These are phyloP conservation scores for Botryosphaeria dothidea DNA, from an alignment of 2,329 filamentous ascomycete species.

Conservation along the genomic window DNA sequence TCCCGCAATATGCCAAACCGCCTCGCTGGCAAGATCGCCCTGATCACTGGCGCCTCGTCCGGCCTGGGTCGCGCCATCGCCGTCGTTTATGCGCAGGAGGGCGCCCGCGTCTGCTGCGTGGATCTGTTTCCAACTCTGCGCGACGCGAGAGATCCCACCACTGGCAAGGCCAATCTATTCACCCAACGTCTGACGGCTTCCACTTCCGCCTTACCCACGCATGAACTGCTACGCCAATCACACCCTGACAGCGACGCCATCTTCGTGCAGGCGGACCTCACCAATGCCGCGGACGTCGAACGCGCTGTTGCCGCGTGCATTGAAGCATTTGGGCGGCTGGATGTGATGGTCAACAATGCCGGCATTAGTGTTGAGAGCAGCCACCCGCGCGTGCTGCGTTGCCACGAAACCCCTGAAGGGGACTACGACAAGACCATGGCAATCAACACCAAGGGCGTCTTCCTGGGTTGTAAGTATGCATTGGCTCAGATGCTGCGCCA, in stretches of 20 bases:
- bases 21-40: constrained; percentile 25
- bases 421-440: constrained; percentile 39
- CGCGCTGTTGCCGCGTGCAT: constrained; percentile 29
- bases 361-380: constrained; percentile 36
- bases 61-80: constrained; percentile 31
- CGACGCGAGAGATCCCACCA: constrained; percentile 29
- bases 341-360: constrained; percentile 41
- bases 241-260: constrained; percentile 24
- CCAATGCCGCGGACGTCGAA: constrained; percentile 29
- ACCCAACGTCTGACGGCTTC: constrained; percentile 26
- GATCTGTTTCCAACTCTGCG: constrained; percentile 33
- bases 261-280: constrained; percentile 36
- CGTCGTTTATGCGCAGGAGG: constrained; percentile 23
- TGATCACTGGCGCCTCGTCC: constrained; percentile 32
- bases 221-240: constrained; percentile 26
- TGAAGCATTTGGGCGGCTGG: constrained; percentile 32
- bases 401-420: constrained; percentile 34
- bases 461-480: constrained; percentile 42
- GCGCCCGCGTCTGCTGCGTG: constrained; percentile 27
- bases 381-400: constrained; percentile 22
- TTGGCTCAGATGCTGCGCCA: constrained; percentile 40
- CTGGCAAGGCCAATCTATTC: constrained; percentile 33
- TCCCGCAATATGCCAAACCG: constrained; percentile 7
- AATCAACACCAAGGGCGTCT: constrained; percentile 41
- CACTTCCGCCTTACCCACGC: constrained; percentile 21